Conservation (phyloP, 306 rosid genomes). For the Psophocarpus tetragonolobus region DNA sequence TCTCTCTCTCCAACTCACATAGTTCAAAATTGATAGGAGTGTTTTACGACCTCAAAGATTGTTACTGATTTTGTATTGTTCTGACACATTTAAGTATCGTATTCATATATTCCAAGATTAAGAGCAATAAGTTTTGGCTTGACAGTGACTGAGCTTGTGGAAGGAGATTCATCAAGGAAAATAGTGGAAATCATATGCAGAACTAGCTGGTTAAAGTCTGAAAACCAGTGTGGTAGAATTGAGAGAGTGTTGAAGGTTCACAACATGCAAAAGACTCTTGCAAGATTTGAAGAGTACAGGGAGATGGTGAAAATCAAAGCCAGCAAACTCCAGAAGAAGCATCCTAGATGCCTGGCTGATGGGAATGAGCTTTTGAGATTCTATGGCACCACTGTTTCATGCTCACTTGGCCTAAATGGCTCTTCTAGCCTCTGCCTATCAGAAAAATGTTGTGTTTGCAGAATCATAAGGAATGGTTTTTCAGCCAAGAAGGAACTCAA, state of each 20-base stretch:
- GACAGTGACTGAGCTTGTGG: slow-evolving; percentile 89
- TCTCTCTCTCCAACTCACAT: not conserved
- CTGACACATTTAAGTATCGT: slow-evolving; percentile 21
- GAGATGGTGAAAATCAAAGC: slow-evolving; percentile 88
- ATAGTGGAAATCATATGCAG: slow-evolving; percentile 94
- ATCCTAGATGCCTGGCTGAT: slow-evolving; percentile 90
- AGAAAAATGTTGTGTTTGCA: slow-evolving; percentile 79
- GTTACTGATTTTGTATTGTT: not conserved
- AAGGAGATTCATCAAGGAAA: slow-evolving; percentile 93
- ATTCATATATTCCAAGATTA: slow-evolving; percentile 19
- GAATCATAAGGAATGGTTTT: slow-evolving; percentile 87
- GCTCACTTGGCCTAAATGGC: slow-evolving; percentile 80
- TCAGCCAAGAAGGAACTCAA: slow-evolving; percentile 79
- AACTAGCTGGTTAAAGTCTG: slow-evolving; percentile 81
- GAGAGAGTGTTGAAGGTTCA: slow-evolving; percentile 91
- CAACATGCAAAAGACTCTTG: slow-evolving; percentile 92
- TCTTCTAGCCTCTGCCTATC: slow-evolving; percentile 75
- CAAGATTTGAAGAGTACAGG: slow-evolving; percentile 84
- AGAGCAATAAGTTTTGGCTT: slow-evolving; percentile 11
- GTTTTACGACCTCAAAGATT: slow-evolving; percentile 32
- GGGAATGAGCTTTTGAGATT: slow-evolving; percentile 94
- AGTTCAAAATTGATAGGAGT: slow-evolving; percentile 15
- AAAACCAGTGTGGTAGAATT: slow-evolving; percentile 63
- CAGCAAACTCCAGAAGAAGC: slow-evolving; percentile 90
- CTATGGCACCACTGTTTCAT: slow-evolving; percentile 72